Evolutionary conservation across 192 early-diverging fungal genomes (phyloP).

Genomic region (Backusella tuberculispora): DNA sequence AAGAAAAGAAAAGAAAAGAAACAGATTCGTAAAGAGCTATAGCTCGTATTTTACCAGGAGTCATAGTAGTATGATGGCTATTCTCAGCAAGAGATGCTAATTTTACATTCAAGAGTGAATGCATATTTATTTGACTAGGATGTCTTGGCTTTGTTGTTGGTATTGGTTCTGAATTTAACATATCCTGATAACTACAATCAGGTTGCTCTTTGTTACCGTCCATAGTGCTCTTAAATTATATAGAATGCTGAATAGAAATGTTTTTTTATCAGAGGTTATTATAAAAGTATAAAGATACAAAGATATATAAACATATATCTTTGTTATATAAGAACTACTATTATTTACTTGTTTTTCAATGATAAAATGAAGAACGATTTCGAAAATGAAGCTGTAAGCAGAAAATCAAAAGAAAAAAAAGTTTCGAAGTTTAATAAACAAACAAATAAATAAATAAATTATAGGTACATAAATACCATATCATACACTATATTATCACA

Average conservation of each 20-base stretch:
- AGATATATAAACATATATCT: neutral
- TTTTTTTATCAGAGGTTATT: too few species aligned
- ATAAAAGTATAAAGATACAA: neutral
- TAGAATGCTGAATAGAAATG: neutral
- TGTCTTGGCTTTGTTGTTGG: neutral
- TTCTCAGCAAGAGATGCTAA: conserved; percentile 13
- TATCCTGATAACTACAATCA: too few species aligned
- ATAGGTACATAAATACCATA: conserved; percentile 5
- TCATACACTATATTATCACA: neutral
- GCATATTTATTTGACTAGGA: conserved; percentile 16
- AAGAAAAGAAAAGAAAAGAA: too few species aligned
- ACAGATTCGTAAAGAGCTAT: too few species aligned
- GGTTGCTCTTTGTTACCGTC: neutral
- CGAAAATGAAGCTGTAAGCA: neutral
- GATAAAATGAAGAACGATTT: conserved; percentile 1
- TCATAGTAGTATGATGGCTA: conserved; percentile 19
- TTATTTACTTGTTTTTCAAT: neutral
- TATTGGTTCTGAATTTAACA: too few species aligned
- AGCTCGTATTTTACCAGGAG: conserved; percentile 12
- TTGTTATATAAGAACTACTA: too few species aligned
- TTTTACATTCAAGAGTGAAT: conserved; percentile 22
- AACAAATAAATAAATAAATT: neutral
- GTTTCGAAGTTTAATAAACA: conserved; percentile 13
- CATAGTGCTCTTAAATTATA: neutral
- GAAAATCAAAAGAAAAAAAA: neutral